These are phyloP conservation scores for Cerioporus squamosus DNA, from an alignment of 1,284 basidiomycete species.

Conservation along the genomic window DNA sequence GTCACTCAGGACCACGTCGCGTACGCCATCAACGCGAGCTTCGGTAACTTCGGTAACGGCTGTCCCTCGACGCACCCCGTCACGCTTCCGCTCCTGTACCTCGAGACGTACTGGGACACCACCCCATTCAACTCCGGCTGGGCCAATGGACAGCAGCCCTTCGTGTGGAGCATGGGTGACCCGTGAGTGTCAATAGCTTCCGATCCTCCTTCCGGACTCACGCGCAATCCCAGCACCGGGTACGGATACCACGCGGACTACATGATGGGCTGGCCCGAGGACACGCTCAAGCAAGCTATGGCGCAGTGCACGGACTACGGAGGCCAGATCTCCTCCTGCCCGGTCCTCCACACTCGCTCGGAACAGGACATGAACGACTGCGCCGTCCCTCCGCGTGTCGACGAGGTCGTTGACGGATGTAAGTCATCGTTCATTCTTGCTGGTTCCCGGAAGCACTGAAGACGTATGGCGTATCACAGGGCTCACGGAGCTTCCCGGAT, in stretches of 20 bases:
- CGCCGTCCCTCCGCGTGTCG: conserved; percentile 4
- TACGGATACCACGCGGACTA: conserved; percentile 59
- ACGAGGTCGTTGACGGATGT: conserved; percentile 7
- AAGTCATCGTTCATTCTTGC: neutral
- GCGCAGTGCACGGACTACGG: conserved; percentile 15
- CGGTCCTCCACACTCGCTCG: conserved; percentile 6
- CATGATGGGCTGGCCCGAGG: conserved; percentile 53
- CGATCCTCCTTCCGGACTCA: neutral
- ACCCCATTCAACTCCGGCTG: conserved; percentile 16
- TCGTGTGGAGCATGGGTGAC: conserved; percentile 32
- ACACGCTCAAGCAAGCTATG: conserved; percentile 49
- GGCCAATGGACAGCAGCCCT: conserved; percentile 27
- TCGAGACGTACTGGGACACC: conserved; percentile 33
- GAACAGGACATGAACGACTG: conserved; percentile 14
- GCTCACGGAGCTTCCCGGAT: conserved; percentile 5
- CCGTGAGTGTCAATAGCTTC: conserved; percentile 15
- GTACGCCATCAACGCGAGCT: conserved; percentile 31
- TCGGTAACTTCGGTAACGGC: conserved; percentile 22
- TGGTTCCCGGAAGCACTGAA: neutral
- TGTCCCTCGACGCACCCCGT: conserved; percentile 32
- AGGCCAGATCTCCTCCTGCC: conserved; percentile 8
- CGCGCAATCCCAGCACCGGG: conserved; percentile 39
- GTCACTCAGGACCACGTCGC: conserved; percentile 13
- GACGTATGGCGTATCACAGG: neutral
- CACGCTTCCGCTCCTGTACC: conserved; percentile 27